These are phyloP conservation scores for Beauveria scarabaeidicola DNA, from an alignment of 2,329 filamentous ascomycete species.

Conservation along the genomic window DNA sequence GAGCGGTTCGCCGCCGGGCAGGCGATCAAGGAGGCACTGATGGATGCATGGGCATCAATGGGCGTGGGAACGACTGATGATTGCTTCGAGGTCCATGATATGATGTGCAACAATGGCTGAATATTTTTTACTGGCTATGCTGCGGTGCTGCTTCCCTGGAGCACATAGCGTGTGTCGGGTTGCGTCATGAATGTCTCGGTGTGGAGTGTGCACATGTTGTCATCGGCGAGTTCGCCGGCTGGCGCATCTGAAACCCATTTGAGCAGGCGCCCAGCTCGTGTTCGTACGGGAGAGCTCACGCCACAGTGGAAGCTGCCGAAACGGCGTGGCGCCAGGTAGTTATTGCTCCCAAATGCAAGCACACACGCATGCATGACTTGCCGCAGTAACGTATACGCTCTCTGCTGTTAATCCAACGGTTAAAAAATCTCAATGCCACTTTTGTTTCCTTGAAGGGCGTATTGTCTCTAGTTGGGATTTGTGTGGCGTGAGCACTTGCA, in stretches of 20 bases:
- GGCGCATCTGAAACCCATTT: background rate
- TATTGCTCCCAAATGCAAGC: no score
- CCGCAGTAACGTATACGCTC: constrained; percentile 5
- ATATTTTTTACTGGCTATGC: background rate
- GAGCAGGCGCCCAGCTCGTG: background rate
- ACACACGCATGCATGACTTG: no score
- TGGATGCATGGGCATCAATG: background rate
- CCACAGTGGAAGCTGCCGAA: background rate
- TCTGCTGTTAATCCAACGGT: constrained; percentile 19
- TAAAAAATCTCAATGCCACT: background rate
- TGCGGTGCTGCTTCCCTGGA: background rate
- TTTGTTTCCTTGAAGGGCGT: background rate
- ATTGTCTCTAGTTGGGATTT: background rate
- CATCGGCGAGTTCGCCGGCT: background rate
- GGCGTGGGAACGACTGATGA: background rate
- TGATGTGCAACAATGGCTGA: background rate
- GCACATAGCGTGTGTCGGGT: background rate
- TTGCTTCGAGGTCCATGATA: background rate
- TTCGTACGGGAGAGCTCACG: background rate
- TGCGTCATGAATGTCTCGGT: background rate
- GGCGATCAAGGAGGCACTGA: constrained; percentile 9
- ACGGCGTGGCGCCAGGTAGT: background rate
- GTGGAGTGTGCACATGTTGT: background rate
- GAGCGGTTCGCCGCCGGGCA: constrained; percentile 20
- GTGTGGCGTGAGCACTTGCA: background rate